Evolutionary conservation across 768 basidiomycete species (phyloP).

Genomic region (Steccherinum ochraceum): DNA sequence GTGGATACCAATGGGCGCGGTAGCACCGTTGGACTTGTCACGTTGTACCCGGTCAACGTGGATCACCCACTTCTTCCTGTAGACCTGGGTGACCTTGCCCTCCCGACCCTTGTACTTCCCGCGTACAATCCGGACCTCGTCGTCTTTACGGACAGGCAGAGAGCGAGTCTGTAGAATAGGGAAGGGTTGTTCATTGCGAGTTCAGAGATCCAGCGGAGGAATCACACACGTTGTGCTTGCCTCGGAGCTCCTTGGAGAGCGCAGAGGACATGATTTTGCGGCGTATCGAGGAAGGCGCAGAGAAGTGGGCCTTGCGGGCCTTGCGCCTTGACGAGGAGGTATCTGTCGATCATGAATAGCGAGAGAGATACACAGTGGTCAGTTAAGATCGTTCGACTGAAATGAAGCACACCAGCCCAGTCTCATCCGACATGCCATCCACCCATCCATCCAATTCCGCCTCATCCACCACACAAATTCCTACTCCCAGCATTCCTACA

Average conservation of each 20-base stretch:
- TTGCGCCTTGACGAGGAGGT: slow-evolving; percentile 94
- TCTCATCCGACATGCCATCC: slow-evolving; percentile 35
- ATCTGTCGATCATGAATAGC: slow-evolving; percentile 39
- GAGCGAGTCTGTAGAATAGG: slow-evolving; percentile 62
- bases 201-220: neutral
- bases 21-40: slow-evolving; percentile 96
- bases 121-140: slow-evolving; percentile 94
- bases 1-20: slow-evolving; percentile 90
- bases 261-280: slow-evolving; percentile 98
- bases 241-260: slow-evolving; percentile 90
- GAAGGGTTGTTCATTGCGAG: neutral
- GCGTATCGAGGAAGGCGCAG: slow-evolving; percentile 89
- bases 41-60: slow-evolving; percentile 97
- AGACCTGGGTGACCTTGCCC: slow-evolving; percentile 96
- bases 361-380: neutral
- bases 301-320: slow-evolving; percentile 97
- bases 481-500: slow-evolving; percentile 14
- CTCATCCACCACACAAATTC: slow-evolving; percentile 22
- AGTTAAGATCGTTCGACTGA: neutral
- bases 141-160: slow-evolving; percentile 93
- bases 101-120: slow-evolving; percentile 99
- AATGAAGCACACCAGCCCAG: slow-evolving; percentile 4
- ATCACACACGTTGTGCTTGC: slow-evolving; percentile 78
- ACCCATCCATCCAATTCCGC: slow-evolving; percentile 51
- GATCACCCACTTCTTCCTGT: slow-evolving; percentile 99